A percentile compares a stretch with the other conserved stretches of the same genome.
phyloP scores from a whole-genome alignment of 2,329 filamentous ascomycete genomes.

The Cercospora sp. region DNA sequence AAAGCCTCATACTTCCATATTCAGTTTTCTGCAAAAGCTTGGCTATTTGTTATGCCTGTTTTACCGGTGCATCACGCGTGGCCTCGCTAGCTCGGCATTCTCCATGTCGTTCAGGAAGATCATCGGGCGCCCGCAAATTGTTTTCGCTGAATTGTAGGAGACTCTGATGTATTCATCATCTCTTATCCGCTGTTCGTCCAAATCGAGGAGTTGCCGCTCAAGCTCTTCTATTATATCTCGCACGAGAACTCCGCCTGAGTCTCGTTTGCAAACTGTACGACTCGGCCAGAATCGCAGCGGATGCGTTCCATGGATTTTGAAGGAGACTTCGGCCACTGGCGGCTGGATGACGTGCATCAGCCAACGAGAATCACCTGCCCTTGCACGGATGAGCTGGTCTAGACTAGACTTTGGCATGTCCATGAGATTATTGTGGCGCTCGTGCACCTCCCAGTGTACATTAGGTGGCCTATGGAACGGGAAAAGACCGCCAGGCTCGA shows the following conservation, averaged over 20 bases:
- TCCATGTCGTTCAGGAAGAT: neutral
- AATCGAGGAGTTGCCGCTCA: neutral
- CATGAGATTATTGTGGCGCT: neutral
- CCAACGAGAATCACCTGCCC: neutral
- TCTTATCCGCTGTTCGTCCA: neutral
- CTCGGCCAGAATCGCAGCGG: neutral
- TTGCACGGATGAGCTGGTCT: neutral
- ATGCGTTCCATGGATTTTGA: neutral
- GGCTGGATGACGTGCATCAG: neutral
- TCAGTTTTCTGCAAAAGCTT: neutral
- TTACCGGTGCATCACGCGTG: neutral
- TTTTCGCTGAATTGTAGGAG: neutral
- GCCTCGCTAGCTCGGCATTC: neutral
- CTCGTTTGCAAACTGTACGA: neutral
- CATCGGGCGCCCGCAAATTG: neutral
- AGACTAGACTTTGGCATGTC: neutral
- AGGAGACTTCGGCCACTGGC: neutral
- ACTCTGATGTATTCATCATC: neutral
- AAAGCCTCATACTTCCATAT: neutral
- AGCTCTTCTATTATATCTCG: neutral
- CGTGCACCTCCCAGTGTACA: neutral
- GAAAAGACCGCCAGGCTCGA: neutral
- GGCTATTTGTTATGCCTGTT: neutral
- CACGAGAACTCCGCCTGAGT: neutral
- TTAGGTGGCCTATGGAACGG: neutral